Evolutionary conservation across 352 stramenopile genomes (phyloP), one percentile per base, ranked within the genome.

Genomic region (Pseudoperonospora humuli): DNA sequence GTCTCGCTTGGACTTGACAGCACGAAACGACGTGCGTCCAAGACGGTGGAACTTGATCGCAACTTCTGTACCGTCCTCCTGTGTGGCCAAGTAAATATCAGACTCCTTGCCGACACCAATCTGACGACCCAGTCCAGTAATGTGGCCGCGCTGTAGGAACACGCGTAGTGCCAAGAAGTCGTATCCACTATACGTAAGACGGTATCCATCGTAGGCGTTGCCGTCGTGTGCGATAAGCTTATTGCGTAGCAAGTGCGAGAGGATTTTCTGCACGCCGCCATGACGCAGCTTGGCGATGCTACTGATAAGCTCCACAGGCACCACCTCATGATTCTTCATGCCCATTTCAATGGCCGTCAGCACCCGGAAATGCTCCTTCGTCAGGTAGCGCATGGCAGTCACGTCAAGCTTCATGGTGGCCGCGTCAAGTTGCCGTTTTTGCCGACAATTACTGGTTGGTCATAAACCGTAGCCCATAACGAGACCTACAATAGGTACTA

Each of bases 11-110:
- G 80, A 74, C 48, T 96, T 96, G 37, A 99, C 95, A 17, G 95
- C 94, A 14, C 95, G 87, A 73, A 99, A 99, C 17, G 87, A 98
- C 21, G 96, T 99, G 48, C 97, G 78, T 34, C 97, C 97, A 9
- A 99, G 81, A n/a, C 97, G 92, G 73, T 99, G 97, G 61, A 99
- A 96, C 69, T 99, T 99, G 39, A 99, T 93, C 4, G 97, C 95
- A 17, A 99, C 67, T 57, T 98, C 90, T 10, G 96, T 96, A 46
- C 95, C 96, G 53, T 98, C 87, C 13, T 89, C 76, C 46, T 92
- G 79, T 5, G 75, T 87, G 17, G 92, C 95, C 32, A 98, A 56
- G 64, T 98, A 99, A 45, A 99, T 97, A 70, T 99, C 97, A 13
- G 85, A 97, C 63, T 99, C 97, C 58, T 99, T 99, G 28, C 97